These are phyloP conservation scores for Sanguinoderma infundibulare DNA, from an alignment of 1,284 basidiomycete genomes.

Conservation along the genomic window DNA sequence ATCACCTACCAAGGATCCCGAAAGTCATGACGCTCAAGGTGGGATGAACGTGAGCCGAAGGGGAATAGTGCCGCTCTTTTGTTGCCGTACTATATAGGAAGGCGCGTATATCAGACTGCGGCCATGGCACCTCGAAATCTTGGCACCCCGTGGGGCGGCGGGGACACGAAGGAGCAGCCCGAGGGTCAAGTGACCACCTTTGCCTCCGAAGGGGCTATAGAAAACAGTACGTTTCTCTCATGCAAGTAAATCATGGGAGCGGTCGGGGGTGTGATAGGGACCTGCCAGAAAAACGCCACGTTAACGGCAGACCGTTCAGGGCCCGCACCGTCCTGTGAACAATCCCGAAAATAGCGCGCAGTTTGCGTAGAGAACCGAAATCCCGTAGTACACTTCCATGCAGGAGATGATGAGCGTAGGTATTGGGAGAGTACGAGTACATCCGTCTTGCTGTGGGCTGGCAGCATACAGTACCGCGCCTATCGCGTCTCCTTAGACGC, in stretches of 20 bases:
- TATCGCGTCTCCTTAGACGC: not conserved
- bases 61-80: not conserved
- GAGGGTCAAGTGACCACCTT: not conserved
- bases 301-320: not conserved
- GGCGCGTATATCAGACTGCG: not conserved
- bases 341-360: no score
- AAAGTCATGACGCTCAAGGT: constrained; percentile 36
- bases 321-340: not conserved
- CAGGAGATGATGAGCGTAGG: not conserved
- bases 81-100: not conserved
- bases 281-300: not conserved
- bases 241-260: not conserved
- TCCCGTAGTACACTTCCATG: no score
- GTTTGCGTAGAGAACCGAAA: no score
- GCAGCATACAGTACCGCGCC: not conserved
- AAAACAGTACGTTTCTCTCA: not conserved
- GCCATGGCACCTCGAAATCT: not conserved
- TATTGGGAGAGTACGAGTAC: not conserved
- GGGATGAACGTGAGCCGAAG: not conserved
- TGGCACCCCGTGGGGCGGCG: not conserved
- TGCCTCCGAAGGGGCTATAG: not conserved
- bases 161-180: not conserved
- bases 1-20: constrained; percentile 42
- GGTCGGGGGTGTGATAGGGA: not conserved
- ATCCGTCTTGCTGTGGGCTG: not conserved